Conservation (phyloP, 2,329 filamentous ascomycete species). For the Monilinia laxa region DNA sequence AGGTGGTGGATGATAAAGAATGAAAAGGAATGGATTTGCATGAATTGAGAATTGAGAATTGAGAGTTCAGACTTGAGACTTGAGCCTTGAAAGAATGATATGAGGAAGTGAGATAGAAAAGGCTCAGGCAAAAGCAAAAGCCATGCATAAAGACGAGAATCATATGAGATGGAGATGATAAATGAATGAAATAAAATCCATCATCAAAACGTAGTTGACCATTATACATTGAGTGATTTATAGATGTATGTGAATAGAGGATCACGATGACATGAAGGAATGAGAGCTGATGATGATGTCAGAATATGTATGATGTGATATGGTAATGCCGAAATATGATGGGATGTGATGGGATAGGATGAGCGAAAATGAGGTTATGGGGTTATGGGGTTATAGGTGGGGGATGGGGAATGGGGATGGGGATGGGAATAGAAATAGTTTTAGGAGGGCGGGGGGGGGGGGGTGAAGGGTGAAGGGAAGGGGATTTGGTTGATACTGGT, state of each 20-base stretch:
- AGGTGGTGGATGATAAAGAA: slow-evolving; percentile 15
- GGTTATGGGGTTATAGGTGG: no score
- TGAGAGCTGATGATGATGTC: not conserved
- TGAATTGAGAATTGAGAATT: not conserved
- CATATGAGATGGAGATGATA: slow-evolving; percentile 18
- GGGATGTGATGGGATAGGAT: not conserved
- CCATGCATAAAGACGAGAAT: not conserved
- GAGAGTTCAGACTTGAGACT: no score
- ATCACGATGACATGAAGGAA: not conserved
- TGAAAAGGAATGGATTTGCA: not conserved
- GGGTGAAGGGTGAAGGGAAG: no score
- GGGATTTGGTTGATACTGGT: no score
- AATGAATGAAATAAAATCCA: slow-evolving; percentile 14
- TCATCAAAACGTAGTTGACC: not conserved
- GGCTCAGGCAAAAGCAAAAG: not conserved
- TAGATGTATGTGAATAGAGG: no score
- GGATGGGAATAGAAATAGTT: no score
- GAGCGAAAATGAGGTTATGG: no score
- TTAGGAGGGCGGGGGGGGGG: no score
- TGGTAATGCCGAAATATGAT: not conserved
- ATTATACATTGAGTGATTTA: not conserved
- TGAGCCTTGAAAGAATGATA: slow-evolving; percentile 2
- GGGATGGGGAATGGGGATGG: no score
- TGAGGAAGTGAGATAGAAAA: not conserved
- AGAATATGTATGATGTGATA: not conserved